These are phyloP conservation scores for Sporothrix inflata DNA, from an alignment of 2,329 filamentous ascomycete genomes.

Conservation along the genomic window DNA sequence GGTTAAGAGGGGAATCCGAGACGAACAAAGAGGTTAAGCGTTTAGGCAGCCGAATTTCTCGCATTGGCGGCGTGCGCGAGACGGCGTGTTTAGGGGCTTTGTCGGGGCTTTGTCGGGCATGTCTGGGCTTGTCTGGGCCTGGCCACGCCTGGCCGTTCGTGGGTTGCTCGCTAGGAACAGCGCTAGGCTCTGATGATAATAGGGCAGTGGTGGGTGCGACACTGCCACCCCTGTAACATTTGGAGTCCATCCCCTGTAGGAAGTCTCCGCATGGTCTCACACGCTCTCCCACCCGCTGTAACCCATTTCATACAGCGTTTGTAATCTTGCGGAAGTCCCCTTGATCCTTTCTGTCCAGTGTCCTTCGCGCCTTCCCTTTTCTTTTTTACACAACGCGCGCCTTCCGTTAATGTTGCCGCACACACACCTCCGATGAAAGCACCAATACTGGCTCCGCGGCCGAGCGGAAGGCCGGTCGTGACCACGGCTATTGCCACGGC, in stretches of 20 bases:
- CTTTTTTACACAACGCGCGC: not conserved
- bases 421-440: not conserved
- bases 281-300: not conserved
- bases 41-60: not conserved
- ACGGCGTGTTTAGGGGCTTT: not conserved
- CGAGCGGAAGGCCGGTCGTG: not conserved
- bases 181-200: not conserved
- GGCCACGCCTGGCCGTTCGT: not conserved
- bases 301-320: not conserved
- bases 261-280: too few relatives aligned
- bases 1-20: not conserved
- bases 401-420: not conserved
- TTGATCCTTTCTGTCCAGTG: not conserved
- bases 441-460: constrained; percentile 3
- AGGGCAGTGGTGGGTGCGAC: too few relatives aligned
- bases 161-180: not conserved
- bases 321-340: not conserved
- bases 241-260: too few relatives aligned
- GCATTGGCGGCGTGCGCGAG: not conserved
- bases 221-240: too few relatives aligned
- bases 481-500: not conserved
- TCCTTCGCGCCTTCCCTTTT: not conserved
- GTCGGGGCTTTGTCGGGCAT: too few relatives aligned
- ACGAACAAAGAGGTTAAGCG: not conserved
- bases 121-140: not conserved